Conservation (phyloP, 306 rosid species). For the Gillenia trifoliata region DNA sequence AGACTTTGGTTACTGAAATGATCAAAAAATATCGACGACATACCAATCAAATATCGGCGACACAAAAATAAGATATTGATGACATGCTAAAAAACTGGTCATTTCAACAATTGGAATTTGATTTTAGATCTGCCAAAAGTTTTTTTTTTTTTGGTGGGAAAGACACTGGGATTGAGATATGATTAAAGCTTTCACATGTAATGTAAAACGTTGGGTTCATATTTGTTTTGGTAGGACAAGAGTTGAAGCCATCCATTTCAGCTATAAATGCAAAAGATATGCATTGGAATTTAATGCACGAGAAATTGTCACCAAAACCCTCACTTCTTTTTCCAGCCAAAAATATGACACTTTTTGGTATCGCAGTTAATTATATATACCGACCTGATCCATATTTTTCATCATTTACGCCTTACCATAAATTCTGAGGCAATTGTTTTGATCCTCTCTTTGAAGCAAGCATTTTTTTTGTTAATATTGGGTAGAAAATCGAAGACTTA, state of each 20-base stretch:
- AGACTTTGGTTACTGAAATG: too few relatives aligned
- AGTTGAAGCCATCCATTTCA: conserved; percentile 11
- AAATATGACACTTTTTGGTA: background rate
- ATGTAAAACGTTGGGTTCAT: conserved; percentile 3
- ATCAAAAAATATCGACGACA: background rate
- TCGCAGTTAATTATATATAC: background rate
- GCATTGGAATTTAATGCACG: background rate
- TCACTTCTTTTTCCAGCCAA: background rate
- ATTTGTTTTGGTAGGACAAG: background rate
- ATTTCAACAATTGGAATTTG: too few relatives aligned
- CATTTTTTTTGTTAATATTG: background rate
- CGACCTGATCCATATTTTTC: background rate
- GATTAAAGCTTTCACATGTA: conserved; percentile 14
- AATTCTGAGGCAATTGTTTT: background rate
- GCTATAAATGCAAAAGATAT: background rate
- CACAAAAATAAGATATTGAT: background rate
- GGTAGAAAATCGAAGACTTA: too few relatives aligned
- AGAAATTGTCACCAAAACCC: background rate
- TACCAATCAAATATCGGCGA: background rate
- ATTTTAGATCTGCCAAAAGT: background rate
- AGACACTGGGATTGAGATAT: background rate
- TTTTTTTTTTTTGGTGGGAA: background rate
- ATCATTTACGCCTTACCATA: background rate
- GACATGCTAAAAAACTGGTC: background rate
- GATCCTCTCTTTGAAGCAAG: background rate